A percentile compares a stretch with the other conserved stretches of the same genome.
Conservation (phyloP, 2,329 filamentous ascomycete species). For the Clonostachys sp. region DNA sequence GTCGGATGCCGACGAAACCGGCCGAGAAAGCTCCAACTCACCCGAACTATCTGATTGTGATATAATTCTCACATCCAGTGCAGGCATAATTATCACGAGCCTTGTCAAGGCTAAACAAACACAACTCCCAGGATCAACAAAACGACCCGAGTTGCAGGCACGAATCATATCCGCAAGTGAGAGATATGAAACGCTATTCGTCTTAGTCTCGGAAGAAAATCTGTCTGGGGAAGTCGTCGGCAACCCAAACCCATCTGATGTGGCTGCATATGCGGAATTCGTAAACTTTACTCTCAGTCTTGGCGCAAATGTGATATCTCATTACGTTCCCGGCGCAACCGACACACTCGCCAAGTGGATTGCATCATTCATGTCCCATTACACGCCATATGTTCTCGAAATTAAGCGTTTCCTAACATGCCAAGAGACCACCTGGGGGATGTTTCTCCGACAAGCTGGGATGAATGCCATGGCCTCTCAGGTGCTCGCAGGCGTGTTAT, state of each 20-base stretch:
- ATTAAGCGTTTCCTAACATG: slow-evolving; percentile 26
- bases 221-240: slow-evolving; percentile 31
- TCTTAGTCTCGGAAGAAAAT: slow-evolving; percentile 60
- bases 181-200: slow-evolving; percentile 63
- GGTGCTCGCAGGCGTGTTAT: slow-evolving; percentile 17
- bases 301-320: slow-evolving; percentile 27
- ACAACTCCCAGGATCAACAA: slow-evolving; percentile 49
- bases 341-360: slow-evolving; percentile 50
- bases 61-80: slow-evolving; percentile 63
- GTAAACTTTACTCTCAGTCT: slow-evolving; percentile 40
- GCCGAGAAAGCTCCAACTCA: too few relatives aligned
- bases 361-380: slow-evolving; percentile 43
- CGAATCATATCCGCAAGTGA: slow-evolving; percentile 45
- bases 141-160: slow-evolving; percentile 44
- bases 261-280: slow-evolving; percentile 41
- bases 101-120: slow-evolving; percentile 70
- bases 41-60: slow-evolving; percentile 57
- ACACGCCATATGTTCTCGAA: slow-evolving; percentile 16
- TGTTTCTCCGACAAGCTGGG: slow-evolving; percentile 25
- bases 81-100: slow-evolving; percentile 66
- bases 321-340: slow-evolving; percentile 45
- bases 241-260: slow-evolving; percentile 32
- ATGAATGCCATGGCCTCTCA: slow-evolving; percentile 30
- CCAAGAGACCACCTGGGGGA: slow-evolving; percentile 33
- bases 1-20: too few relatives aligned